Percentiles rank a stretch among this genome's conserved stretches.
phyloP scores from a whole-genome alignment of 2,329 filamentous ascomycete genomes.

The Aspergillus aculeatinus region DNA sequence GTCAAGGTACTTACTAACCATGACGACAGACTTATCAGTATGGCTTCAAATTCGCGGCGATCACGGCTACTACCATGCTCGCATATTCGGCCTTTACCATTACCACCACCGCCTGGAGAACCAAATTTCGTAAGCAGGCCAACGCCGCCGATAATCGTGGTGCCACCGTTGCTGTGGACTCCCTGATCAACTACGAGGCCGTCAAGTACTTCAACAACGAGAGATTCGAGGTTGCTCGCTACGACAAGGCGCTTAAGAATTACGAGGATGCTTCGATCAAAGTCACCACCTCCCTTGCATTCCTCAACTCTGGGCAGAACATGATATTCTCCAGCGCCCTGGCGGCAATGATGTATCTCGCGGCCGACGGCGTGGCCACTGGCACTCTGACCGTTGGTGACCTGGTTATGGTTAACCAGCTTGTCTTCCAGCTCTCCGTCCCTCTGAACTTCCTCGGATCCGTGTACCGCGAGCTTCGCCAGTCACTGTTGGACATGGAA shows the following conservation, averaged over 20 bases:
- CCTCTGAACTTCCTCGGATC: constrained; percentile 98
- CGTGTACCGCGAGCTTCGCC: constrained; percentile 91
- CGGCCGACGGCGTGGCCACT: constrained; percentile 79
- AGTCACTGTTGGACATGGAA: constrained; percentile 97
- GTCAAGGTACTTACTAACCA: constrained; percentile 13
- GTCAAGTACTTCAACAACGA: constrained; percentile 99
- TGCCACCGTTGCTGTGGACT: constrained; percentile 93
- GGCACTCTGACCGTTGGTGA: constrained; percentile 88
- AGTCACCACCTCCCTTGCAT: constrained; percentile 86
- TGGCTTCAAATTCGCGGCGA: constrained; percentile 83
- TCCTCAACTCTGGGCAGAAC: constrained; percentile 93
- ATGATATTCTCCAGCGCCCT: constrained; percentile 93
- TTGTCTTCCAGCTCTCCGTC: constrained; percentile 96
- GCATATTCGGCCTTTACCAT: constrained; percentile 97
- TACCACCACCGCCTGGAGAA: constrained; percentile 92
- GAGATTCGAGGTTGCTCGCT: constrained; percentile 85
- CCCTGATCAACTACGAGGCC: constrained; percentile 96
- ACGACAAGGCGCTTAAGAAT: constrained; percentile 78
- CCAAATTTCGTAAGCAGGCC: constrained; percentile 90
- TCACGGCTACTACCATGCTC: constrained; percentile 87
- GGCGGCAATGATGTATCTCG: constrained; percentile 97
- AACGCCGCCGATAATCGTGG: constrained; percentile 96
- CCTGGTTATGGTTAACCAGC: constrained; percentile 97
- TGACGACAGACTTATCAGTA: constrained; percentile 77
- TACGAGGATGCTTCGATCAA: constrained; percentile 97